Base-by-base conservation (phyloP, 2,329 filamentous ascomycete species). In the Exophiala sideris region DNA sequence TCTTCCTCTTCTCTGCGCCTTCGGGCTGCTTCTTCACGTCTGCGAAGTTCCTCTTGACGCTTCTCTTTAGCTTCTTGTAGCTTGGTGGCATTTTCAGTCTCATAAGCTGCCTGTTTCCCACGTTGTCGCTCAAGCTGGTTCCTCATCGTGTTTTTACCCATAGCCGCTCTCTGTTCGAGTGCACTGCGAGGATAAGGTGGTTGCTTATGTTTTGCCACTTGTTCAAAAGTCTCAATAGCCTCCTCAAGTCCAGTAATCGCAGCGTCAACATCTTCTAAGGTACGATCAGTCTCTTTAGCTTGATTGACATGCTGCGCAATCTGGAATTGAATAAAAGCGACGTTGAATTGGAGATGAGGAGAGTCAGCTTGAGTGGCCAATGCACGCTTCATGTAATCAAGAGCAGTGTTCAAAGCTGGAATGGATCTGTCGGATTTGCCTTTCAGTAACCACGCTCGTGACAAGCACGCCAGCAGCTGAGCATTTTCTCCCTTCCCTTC, bases 301-400 rank as follows among this genome's bases (percentile, higher is more conserved):
- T 76, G 79, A 70, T 90, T 86, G 50, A 96, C 84, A 29, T 88
- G 83, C 42, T 87, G 87, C 16, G 92, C 92, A 50, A 97, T 85
- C 70, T 96, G 91, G 59, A 96, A 95, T 68, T 97, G 94, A 24
- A 97, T 89, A 67, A 96, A 99, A 0, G 94, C 94, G 24, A 99
- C 89, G 66, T 99, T 99, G 80, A 99, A 99, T 70, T 94, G 90
- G 71, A 94, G 89, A 71, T 96, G 90, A 29, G 91, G 80, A 65
- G 95, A 89, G 3, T 94, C 88, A 0, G 91, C 88, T 1, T 88
- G 85, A 50, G 88, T 81, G 51, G 84, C 82, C 14, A 95, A 82
- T 21, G 92, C 90, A 21, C 80, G 80, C 55, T 79, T 75, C 11
- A 83, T 81, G 64, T 84, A 84, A 38, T 85, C 82, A 32, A 88